Base-by-base conservation (phyloP, 1,284 basidiomycete species). In the Irpex sp. region DNA sequence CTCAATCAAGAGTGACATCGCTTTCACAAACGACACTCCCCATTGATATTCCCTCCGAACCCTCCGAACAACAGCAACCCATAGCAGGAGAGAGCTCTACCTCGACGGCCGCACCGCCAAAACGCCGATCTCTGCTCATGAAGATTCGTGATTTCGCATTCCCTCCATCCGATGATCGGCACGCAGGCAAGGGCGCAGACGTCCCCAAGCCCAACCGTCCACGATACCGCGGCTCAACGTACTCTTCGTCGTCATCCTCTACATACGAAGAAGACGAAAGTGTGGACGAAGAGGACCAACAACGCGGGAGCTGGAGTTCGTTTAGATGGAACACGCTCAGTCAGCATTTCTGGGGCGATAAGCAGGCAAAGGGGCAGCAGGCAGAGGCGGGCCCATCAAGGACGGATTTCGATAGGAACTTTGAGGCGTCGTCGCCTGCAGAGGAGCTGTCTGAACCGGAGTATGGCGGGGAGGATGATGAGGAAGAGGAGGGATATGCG, bases 81-180 rank as follows among this genome's bases (percentile, higher is more conserved):
- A 33, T 33, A 33, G 62, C 70, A 71, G 56, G 62, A 67, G 3
- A 64, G 69, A 53, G 63, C 68, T 15, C 69, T 70, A 31, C 62
- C 70, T 4, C 71, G 8, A 69, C 72, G 47, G 63, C 65, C 4
- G 35, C 37, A 59, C 68, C 43, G 61, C 68, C 21, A 55, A 67
- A 58, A 62, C 68, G 59, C 43, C 67, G 56, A 59, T 69, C 72
- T 43, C 60, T 65, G 8, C 67, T 76, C 33, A 80, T 88, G 70
- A 82, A 80, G 66, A 82, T 90, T 55, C 82, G 86, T 17, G 89
- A 90, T 70, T 90, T 82, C 69, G 89, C 80, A 5, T 90, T 81
- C 69, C 69, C 79, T 1, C 56, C 72, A 0, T 60, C 72, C 1
- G 88, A 90, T 72, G 79, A 78, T 51, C 81, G 88, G 7, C 83